These are phyloP conservation scores for Alloascoidea hylecoeti DNA, from an alignment of 805 yeast genomes.

Conservation along the genomic window DNA sequence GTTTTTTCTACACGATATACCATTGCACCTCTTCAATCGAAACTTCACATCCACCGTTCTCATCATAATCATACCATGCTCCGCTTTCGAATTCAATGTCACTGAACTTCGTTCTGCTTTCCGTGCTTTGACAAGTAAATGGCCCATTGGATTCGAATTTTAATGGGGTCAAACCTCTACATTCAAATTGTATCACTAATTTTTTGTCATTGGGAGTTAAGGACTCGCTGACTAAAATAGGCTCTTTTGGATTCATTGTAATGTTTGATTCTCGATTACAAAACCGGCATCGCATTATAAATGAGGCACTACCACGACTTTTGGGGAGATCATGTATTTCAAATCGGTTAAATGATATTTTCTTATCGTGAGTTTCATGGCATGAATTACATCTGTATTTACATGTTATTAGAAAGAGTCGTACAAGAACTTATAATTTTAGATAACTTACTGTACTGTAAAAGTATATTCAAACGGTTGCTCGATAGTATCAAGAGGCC, in stretches of 20 bases:
- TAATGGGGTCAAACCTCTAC: constrained; percentile 69
- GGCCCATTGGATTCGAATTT: constrained; percentile 55
- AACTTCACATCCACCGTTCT: constrained; percentile 66
- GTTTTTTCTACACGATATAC: constrained; percentile 27
- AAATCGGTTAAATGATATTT: constrained; percentile 49
- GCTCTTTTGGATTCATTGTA: neutral
- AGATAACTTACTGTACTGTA: constrained; percentile 25
- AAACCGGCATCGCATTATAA: constrained; percentile 59
- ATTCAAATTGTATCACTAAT: constrained; percentile 59
- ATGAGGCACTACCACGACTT: constrained; percentile 73
- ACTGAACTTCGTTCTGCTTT: constrained; percentile 32
- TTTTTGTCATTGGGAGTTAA: constrained; percentile 22
- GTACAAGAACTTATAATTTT: neutral
- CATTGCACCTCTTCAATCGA: constrained; percentile 64
- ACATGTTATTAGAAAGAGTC: constrained; percentile 3
- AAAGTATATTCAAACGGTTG: constrained; percentile 68
- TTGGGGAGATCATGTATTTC: constrained; percentile 34
- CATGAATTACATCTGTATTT: constrained; percentile 51
- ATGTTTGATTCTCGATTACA: constrained; percentile 36
- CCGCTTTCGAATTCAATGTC: constrained; percentile 64
- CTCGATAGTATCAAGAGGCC: constrained; percentile 43
- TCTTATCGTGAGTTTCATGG: constrained; percentile 62
- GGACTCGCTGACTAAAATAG: neutral
- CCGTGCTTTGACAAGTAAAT: constrained; percentile 41
- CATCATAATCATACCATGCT: constrained; percentile 96